phyloP scores from a whole-genome alignment of 139 green algal genomes.

The Closterium sp. region DNA sequence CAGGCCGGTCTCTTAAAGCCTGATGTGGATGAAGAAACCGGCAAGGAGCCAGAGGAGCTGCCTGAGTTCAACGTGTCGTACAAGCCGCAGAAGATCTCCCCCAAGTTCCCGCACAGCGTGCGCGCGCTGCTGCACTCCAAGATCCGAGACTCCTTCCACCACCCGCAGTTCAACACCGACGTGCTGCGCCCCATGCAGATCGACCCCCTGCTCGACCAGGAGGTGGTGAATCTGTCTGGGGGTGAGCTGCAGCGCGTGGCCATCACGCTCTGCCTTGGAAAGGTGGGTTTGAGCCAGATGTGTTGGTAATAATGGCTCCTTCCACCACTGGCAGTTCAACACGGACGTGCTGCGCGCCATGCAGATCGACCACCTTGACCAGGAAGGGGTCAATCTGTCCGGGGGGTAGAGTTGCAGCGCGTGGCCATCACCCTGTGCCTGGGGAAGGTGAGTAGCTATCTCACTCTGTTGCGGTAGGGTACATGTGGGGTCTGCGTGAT shows the following conservation, averaged over 20 bases:
- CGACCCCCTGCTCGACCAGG: slow-evolving; percentile 90
- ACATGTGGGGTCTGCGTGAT: too few relatives aligned
- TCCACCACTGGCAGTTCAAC: slow-evolving; percentile 84
- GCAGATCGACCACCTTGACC: slow-evolving; percentile 92
- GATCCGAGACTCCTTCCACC: slow-evolving; percentile 83
- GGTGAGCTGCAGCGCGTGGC: slow-evolving; percentile 85
- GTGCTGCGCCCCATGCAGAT: slow-evolving; percentile 67
- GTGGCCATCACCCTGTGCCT: slow-evolving; percentile 93
- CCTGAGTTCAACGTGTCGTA: slow-evolving; percentile 89
- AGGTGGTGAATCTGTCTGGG: slow-evolving; percentile 93
- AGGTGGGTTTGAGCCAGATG: slow-evolving; percentile 39
- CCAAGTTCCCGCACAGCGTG: slow-evolving; percentile 92
- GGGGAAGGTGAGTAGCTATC: slow-evolving; percentile 67
- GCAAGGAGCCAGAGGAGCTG: slow-evolving; percentile 63
- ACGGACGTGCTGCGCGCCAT: slow-evolving; percentile 57
- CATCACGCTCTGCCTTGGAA: slow-evolving; percentile 87
- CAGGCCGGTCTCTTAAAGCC: slow-evolving; percentile 75
- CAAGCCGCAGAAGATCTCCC: slow-evolving; percentile 99
- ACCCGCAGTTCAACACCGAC: slow-evolving; percentile 74
- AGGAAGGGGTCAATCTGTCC: slow-evolving; percentile 92
- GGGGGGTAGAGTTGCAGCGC: slow-evolving; percentile 74
- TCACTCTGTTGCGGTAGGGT: too few relatives aligned
- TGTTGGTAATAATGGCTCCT: slow-evolving; percentile 34
- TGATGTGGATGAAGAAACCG: slow-evolving; percentile 53
- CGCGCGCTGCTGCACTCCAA: slow-evolving; percentile 93